Evolutionary conservation across 306 rosid genomes (phyloP), one percentile per base, ranked within the genome.

Genomic region (Rosa persica): DNA sequence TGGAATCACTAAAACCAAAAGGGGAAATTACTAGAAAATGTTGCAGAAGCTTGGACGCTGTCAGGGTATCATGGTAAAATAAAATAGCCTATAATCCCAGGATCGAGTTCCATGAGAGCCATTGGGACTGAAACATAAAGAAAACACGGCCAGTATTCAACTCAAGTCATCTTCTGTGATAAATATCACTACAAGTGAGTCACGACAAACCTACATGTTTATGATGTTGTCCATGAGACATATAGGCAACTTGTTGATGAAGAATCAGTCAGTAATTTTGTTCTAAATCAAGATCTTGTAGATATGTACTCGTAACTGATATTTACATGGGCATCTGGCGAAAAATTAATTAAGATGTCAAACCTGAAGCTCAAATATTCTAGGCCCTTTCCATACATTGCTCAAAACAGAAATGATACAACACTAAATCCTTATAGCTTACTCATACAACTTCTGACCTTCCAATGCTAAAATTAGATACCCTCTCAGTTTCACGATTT

Each of bases 1-100:
- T 8, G 84, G 76, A 73, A 88, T 80, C 68, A 90, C 79, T 55
- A 90, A 73, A 47, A 90, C 74, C 67, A 16, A 88, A 16, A 62
- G 92, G 90, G 22, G 87, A 88, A 76, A 88, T 83, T 38, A 88
- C 88, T 82, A 88, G 82, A 78, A 88, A 67, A 17, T 87, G 86
- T 23, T 87, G 92, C 20, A 90, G 82, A 57, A 88, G 75, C 81
- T 90, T 90, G 13, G 91, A 87, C 1, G 89, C 91, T 23, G 89
- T 87, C 22, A 87, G 42, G 19, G 89, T 89, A 72, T 83, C 88
- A 70, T 90, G 82, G 34, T 4, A 51, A 43, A 6, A 85, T 69
- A 62, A 83, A 47, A 84, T 90, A 85, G 6, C 87, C 73, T 3
- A 83, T 10, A 76, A 77, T 78, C 34, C 85, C 90, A 76, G 82